Conservation (phyloP, 179 eudicot genomes). For the Amaranthus tricolor region DNA sequence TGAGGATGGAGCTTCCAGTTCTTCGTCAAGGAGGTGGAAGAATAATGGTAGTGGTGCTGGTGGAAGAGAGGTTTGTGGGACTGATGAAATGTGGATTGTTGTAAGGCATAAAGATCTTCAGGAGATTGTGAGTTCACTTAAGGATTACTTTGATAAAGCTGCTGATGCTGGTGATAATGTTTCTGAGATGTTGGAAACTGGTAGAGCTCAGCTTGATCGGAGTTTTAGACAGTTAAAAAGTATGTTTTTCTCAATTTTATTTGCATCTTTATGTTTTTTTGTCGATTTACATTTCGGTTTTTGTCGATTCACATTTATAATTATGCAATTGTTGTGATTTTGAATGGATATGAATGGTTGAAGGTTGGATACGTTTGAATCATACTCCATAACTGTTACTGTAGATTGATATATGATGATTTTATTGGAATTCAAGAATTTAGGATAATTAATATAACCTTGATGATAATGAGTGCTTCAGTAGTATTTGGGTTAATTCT, state of each 20-base stretch:
- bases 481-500: neutral
- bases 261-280: neutral
- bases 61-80: slow-evolving; percentile 30
- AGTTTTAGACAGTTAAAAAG: slow-evolving; percentile 77
- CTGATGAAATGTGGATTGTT: slow-evolving; percentile 53
- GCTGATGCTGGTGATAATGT: slow-evolving; percentile 84
- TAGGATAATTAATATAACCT: neutral
- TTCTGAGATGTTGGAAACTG: slow-evolving; percentile 82
- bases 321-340: neutral
- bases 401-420: neutral
- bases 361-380: neutral
- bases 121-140: slow-evolving; percentile 68
- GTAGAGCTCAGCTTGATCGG: slow-evolving; percentile 90
- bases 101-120: slow-evolving; percentile 72
- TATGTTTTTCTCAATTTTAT: slow-evolving; percentile 20
- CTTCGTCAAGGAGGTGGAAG: slow-evolving; percentile 54
- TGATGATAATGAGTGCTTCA: neutral
- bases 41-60: slow-evolving; percentile 1
- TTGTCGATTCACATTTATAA: neutral
- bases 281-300: neutral
- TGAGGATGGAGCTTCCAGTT: slow-evolving; percentile 20
- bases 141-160: slow-evolving; percentile 80
- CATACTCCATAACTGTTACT: neutral
- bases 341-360: neutral
- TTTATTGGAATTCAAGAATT: neutral